phyloP scores from a whole-genome alignment of 345 rosid genomes.

The Ricinus communis region DNA sequence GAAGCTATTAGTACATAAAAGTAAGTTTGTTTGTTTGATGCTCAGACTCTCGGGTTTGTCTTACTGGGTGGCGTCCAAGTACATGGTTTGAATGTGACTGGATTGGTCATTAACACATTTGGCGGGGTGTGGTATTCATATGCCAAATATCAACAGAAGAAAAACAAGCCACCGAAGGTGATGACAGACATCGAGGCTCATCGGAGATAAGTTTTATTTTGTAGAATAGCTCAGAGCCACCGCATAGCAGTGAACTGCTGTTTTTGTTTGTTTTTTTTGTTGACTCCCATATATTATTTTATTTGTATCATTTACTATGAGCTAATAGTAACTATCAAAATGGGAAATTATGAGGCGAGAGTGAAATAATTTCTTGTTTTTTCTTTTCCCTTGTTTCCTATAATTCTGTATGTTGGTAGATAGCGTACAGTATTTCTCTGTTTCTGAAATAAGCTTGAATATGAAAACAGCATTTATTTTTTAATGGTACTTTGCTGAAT shows the following conservation, averaged over 20 bases:
- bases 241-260: neutral
- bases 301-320: neutral
- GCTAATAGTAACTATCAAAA: neutral
- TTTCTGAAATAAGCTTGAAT: no score
- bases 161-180: conserved; percentile 52
- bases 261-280: neutral
- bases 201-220: conserved; percentile 35
- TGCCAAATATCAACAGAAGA: conserved; percentile 79
- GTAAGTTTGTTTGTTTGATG: neutral
- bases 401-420: no score
- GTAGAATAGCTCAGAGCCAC: neutral
- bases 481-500: no score
- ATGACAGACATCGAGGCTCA: conserved; percentile 65
- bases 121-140: conserved; percentile 97
- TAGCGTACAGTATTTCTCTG: no score
- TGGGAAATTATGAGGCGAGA: neutral
- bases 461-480: no score
- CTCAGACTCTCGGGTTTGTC: conserved; percentile 85
- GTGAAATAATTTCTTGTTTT: neutral
- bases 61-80: conserved; percentile 91
- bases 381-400: neutral
- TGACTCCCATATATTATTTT: neutral
- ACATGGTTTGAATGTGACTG: conserved; percentile 79
- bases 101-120: conserved; percentile 80
- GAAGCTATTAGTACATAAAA: neutral